Evolutionary conservation across 108 stramenopile genomes (phyloP), one percentile per base, ranked within the genome.

Genomic region (Cyclotella kingstonii): DNA sequence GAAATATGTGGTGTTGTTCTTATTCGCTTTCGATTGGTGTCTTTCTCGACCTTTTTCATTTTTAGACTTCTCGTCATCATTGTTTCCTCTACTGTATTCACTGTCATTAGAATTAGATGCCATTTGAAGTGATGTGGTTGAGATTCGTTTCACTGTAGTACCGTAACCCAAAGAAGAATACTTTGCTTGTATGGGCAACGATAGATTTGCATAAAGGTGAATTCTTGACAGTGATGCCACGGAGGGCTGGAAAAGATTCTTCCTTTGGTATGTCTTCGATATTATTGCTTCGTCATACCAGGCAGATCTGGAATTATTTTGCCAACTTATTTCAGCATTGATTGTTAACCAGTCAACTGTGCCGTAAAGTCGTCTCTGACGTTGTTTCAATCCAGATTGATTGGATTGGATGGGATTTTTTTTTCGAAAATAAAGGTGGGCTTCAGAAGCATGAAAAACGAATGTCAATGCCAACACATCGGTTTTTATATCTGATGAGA

Each of bases 61-160:
- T 54, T 29, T 46, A 34, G 39, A 36, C 43, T 29, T 46, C 21
- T 57, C 38, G 23, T 41, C 36, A 18, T 54, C 40, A n/a, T 29
- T 42, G 29, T 26, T 10, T 52, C 22, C 12, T 38, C 46, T n/a
- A 39, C 31, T 6, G 34, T 33, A 34, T 6, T 54, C 45, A 19
- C 19, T 26, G 45, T 14, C 1, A 46, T 19, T 22, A 22, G 45
- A 18, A 22, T 18, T 3, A 22, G 11, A 9, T 1, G 14, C 23
- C 45, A 46, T 46, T 10, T 2, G 2, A 9, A 46, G 18, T 10
- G 17, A 18, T 10, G 17, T 19, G 9, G 21, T 46, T 2, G 45
- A 2, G 5, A 18, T 2, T 22, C 3, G 2, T 1, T 9, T 2
- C 21, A 22, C 11, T 46, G 19, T 19, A n/a, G n/a, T n/a, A n/a